Evolutionary conservation across 2,329 filamentous ascomycete species (phyloP).

Genomic region (Proliferodiscus dingleyae): DNA sequence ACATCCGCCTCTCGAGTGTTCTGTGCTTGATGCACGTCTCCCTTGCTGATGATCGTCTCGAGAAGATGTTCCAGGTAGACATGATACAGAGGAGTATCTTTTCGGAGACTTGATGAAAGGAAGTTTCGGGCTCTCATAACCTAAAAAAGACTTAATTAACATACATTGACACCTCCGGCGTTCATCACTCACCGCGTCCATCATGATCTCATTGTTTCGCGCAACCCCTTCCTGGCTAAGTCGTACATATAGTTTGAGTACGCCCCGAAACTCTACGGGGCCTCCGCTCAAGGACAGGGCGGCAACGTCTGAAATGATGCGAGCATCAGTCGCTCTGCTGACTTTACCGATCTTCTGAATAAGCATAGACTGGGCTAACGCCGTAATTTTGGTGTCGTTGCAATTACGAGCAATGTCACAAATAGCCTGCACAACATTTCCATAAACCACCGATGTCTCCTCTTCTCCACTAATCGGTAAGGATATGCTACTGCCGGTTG

Average conservation of each 20-base stretch:
- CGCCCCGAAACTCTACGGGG: conserved; percentile 74
- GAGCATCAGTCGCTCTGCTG: conserved; percentile 71
- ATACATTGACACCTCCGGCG: not conserved
- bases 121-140: conserved; percentile 74
- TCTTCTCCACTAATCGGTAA: conserved; percentile 70
- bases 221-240: conserved; percentile 69
- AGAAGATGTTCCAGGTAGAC: conserved; percentile 81
- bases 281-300: conserved; percentile 72
- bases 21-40: conserved; percentile 72
- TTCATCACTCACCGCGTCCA: conserved; percentile 60
- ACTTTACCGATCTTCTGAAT: conserved; percentile 92
- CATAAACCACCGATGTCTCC: conserved; percentile 71
- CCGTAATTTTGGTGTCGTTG: conserved; percentile 86
- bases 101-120: conserved; percentile 65
- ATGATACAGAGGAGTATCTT: conserved; percentile 69
- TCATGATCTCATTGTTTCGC: conserved; percentile 60
- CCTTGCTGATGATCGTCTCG: conserved; percentile 83
- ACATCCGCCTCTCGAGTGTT: conserved; percentile 72
- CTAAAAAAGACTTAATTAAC: conserved; percentile 31
- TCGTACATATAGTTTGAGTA: conserved; percentile 78
- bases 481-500: conserved; percentile 74
- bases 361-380: conserved; percentile 89
- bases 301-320: conserved; percentile 79
- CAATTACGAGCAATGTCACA: conserved; percentile 80
- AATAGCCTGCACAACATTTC: conserved; percentile 91